Conservation (phyloP, 2,329 filamentous ascomycete species). For the Fusarium kyushuense region DNA sequence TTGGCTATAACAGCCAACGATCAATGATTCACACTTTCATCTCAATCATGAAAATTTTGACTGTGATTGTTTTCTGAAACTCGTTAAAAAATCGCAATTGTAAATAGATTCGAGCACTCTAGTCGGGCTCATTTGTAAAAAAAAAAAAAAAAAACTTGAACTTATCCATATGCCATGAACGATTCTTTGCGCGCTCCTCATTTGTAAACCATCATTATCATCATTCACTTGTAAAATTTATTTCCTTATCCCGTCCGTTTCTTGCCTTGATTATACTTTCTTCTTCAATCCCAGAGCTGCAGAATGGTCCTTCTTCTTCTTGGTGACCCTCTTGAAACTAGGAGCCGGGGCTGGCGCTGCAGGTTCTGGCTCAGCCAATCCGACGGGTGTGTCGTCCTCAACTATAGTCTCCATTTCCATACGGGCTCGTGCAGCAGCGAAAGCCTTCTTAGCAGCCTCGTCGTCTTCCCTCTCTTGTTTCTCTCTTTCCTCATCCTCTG, state of each 20-base stretch:
- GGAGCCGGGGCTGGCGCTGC: slow-evolving; percentile 47
- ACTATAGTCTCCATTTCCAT: slow-evolving; percentile 66
- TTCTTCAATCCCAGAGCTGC: slow-evolving; percentile 88
- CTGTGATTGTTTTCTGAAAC: fast-evolving
- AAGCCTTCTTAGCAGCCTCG: slow-evolving; percentile 82
- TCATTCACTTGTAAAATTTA: not conserved
- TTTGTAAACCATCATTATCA: not conserved
- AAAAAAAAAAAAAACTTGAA: no score
- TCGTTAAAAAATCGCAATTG: fast-evolving
- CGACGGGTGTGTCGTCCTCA: slow-evolving; percentile 56
- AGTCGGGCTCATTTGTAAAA: no score
- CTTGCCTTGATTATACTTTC: slow-evolving; percentile 71
- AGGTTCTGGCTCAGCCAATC: not conserved
- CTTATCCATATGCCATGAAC: no score
- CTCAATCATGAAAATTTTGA: fast-evolving
- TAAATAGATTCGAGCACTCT: fast-evolving
- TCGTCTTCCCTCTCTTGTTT: slow-evolving; percentile 84
- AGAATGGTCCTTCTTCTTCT: slow-evolving; percentile 87
- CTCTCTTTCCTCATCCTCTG: slow-evolving; percentile 70
- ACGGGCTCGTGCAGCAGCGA: slow-evolving; percentile 71
- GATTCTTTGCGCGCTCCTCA: no score
- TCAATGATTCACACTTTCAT: slow-evolving; percentile 6
- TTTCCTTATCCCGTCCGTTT: fast-evolving
- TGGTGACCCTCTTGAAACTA: slow-evolving; percentile 77
- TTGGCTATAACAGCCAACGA: slow-evolving; percentile 23